Evolutionary conservation across 169 alveolate species (phyloP), one percentile per base, ranked within the genome.

Genomic region (Neospora caninum): DNA sequence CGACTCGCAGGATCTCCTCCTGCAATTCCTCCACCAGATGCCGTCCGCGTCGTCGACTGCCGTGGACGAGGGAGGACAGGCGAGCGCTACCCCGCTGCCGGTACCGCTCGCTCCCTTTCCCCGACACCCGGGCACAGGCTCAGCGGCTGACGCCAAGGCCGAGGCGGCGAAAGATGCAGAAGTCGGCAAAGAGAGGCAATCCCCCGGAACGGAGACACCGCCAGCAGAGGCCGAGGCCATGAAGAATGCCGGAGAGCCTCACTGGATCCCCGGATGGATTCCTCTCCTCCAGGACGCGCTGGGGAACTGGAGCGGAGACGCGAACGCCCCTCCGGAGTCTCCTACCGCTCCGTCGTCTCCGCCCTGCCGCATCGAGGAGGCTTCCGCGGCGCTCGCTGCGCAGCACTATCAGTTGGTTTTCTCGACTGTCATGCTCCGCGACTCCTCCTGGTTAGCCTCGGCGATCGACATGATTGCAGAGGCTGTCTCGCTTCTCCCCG

Each of bases 1-100:
- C n/a, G 86, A 78, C 20, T 78, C 86, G 25, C 89, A 82, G 34
- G 69, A 82, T 18, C 67, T 41, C 38, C 89, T 82, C 25, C 89
- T 82, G 25, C 89, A 41, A 67, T 42, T 82, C 64, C 89, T 82
- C 25, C 89, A 82, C 67, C 67, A 82, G n/a, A 27, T 41, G 29
- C 42, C 41, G 45, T 43, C 43, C n/a, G 0, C 43, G 41, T n/a
- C 84, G 41, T 6, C 27, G n/a, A 18, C n/a, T n/a, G 39, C 27
- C 4, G 43, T n/a, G 18, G 39, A 13, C 86, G 86, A 78, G 13
- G 45, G n/a, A n/a, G 45, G 27, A 22, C 53, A 80, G 53, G 80
- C 84, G 7, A 31, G 27, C 38, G 9, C 41, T 31, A 43, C 84
- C 43, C 49, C 84, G 10, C 41, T n/a, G 80, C 41, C 80, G 80